These are phyloP conservation scores for Fraxinus nigra DNA, from an alignment of 305 asterid species.

Conservation along the genomic window DNA sequence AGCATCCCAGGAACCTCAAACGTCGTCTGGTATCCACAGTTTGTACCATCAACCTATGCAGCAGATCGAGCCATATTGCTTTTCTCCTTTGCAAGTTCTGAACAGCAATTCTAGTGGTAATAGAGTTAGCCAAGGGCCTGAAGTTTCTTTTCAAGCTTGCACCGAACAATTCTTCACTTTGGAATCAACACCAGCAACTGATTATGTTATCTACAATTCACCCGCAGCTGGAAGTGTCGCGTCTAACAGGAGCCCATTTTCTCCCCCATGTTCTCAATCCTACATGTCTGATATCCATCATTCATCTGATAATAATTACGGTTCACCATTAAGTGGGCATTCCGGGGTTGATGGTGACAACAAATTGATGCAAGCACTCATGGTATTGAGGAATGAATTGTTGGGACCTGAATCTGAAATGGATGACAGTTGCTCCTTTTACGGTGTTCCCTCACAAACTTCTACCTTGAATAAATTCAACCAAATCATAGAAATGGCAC, in stretches of 20 bases:
- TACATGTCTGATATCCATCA: constrained; percentile 55
- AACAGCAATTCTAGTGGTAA: constrained; percentile 42
- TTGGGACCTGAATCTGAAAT: constrained; percentile 70
- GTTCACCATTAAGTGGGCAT: constrained; percentile 77
- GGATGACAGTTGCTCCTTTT: constrained; percentile 63
- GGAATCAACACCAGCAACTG: constrained; percentile 67
- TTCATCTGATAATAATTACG: constrained; percentile 51
- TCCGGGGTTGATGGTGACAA: constrained; percentile 67
- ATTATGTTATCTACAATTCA: constrained; percentile 40
- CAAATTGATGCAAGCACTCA: constrained; percentile 55
- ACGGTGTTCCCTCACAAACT: constrained; percentile 35
- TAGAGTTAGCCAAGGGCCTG: constrained; percentile 41
- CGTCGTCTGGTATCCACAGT: constrained; percentile 41
- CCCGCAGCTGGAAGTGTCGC: constrained; percentile 62
- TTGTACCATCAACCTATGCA: constrained; percentile 50
- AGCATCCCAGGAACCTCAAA: constrained; percentile 53
- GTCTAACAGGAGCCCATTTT: constrained; percentile 63
- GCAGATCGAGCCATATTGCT: constrained; percentile 42
- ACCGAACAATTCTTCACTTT: constrained; percentile 69
- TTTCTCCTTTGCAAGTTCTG: constrained; percentile 46
- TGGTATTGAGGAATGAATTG: constrained; percentile 62
- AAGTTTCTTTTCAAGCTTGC: constrained; percentile 41
- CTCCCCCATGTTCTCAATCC: constrained; percentile 79
- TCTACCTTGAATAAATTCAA: constrained; percentile 46
- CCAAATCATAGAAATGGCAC: constrained; percentile 63